Conservation (phyloP, 176 grass and related monocot genomes). For the Triticum monococcum region DNA sequence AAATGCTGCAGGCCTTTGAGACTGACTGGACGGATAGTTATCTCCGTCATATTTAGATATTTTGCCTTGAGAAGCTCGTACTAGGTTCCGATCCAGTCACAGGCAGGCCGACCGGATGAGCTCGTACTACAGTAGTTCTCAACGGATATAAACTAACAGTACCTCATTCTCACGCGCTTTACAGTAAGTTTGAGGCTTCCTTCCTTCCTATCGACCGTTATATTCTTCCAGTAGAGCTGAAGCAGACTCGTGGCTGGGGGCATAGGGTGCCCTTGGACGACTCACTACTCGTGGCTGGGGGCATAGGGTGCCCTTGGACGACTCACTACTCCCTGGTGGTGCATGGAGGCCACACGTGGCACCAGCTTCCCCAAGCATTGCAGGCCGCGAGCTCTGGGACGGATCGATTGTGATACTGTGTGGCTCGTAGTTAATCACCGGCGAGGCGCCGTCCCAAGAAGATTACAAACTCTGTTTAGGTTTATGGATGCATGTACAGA, state of each 20-base stretch:
- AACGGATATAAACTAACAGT: no score
- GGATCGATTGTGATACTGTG: not conserved
- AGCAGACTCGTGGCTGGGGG: constrained; percentile 15
- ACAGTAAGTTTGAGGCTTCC: not conserved
- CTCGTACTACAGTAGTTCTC: no score
- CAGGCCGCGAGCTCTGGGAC: not conserved
- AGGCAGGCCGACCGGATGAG: no score
- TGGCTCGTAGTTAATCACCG: not conserved
- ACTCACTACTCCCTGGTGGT: not conserved
- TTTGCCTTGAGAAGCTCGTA: no score
- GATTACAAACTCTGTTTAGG: not conserved
- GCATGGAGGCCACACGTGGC: not conserved
- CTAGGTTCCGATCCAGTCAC: no score
- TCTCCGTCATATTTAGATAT: no score
- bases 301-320: not conserved
- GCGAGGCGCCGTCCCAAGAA: not conserved
- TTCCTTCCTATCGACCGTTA: not conserved
- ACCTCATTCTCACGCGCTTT: not conserved
- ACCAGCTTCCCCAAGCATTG: not conserved
- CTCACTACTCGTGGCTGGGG: not conserved
- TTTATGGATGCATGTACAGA: no score
- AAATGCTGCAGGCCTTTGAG: no score
- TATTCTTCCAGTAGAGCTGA: constrained; percentile 43
- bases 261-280: not conserved
- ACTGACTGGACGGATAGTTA: no score